Evolutionary conservation across 306 rosid genomes (phyloP).

Genomic region (Malus asiatica): DNA sequence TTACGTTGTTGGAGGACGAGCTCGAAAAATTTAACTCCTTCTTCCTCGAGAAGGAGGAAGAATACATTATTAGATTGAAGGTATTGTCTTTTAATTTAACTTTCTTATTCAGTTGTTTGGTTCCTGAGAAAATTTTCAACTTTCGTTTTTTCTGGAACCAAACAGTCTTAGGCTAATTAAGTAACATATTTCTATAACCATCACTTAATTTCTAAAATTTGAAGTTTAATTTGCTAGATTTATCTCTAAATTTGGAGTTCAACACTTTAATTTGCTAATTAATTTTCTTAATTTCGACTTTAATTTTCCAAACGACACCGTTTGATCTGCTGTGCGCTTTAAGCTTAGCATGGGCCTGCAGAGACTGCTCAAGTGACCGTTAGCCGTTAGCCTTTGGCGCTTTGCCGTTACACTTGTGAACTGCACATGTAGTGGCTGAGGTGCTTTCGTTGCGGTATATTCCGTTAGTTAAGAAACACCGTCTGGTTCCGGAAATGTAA

Average conservation of each 20-base stretch:
- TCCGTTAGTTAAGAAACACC: not conserved
- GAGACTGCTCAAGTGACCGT: not conserved
- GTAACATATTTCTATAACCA: not conserved
- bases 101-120: slow-evolving; percentile 5
- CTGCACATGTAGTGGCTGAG: not conserved
- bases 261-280: not conserved
- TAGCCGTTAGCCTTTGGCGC: not conserved
- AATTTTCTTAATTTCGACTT: not conserved
- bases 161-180: not conserved
- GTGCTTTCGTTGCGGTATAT: not conserved
- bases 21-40: slow-evolving; percentile 86
- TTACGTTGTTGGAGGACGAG: slow-evolving; percentile 60
- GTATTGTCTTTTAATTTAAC: slow-evolving; percentile 16
- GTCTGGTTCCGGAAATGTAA: not conserved
- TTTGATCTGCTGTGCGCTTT: not conserved
- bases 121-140: not conserved
- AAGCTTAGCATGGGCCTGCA: not conserved
- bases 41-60: slow-evolving; percentile 95
- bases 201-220: not conserved
- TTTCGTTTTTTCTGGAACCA: not conserved
- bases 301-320: not conserved
- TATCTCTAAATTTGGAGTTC: not conserved
- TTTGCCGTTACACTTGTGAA: not conserved
- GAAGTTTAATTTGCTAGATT: not conserved
- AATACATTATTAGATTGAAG: slow-evolving; percentile 87